Conservation (phyloP, 2,329 filamentous ascomycete species). For the Neophaeococcomyces aloes region DNA sequence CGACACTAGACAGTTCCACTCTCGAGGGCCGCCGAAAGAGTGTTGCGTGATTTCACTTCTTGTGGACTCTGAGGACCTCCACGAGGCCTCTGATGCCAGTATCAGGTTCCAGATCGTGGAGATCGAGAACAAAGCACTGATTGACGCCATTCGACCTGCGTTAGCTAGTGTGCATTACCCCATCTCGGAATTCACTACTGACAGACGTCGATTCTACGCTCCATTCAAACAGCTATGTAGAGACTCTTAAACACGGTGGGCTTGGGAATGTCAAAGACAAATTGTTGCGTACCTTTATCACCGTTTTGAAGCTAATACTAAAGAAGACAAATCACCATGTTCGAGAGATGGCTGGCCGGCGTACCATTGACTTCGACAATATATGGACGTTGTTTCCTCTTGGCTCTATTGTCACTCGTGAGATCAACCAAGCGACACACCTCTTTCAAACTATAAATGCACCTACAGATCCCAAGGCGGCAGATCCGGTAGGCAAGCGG, state of each 20-base stretch:
- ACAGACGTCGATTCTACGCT: neutral
- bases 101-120: slow-evolving; percentile 1
- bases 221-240: slow-evolving; percentile 5
- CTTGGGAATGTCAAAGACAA: slow-evolving; percentile 4
- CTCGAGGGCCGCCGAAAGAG: neutral
- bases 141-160: slow-evolving; percentile 4
- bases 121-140: slow-evolving; percentile 4
- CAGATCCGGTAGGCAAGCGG: slow-evolving; percentile 1
- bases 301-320: slow-evolving; percentile 4
- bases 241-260: slow-evolving; percentile 4
- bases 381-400: slow-evolving; percentile 5
- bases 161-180: slow-evolving; percentile 7
- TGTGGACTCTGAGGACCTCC: slow-evolving; percentile 5
- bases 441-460: slow-evolving; percentile 3
- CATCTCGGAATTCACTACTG: neutral
- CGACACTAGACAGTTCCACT: neutral
- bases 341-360: slow-evolving; percentile 2
- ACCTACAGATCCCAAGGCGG: neutral
- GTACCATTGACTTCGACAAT: slow-evolving; percentile 6
- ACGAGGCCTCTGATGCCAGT: slow-evolving; percentile 1
- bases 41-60: slow-evolving; percentile 5
- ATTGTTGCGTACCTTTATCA: slow-evolving; percentile 5
- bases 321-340: slow-evolving; percentile 6
- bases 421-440: neutral
- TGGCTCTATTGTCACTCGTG: slow-evolving; percentile 2